These are phyloP conservation scores for Baorangia bicolor DNA, from an alignment of 768 basidiomycete species.

Conservation along the genomic window DNA sequence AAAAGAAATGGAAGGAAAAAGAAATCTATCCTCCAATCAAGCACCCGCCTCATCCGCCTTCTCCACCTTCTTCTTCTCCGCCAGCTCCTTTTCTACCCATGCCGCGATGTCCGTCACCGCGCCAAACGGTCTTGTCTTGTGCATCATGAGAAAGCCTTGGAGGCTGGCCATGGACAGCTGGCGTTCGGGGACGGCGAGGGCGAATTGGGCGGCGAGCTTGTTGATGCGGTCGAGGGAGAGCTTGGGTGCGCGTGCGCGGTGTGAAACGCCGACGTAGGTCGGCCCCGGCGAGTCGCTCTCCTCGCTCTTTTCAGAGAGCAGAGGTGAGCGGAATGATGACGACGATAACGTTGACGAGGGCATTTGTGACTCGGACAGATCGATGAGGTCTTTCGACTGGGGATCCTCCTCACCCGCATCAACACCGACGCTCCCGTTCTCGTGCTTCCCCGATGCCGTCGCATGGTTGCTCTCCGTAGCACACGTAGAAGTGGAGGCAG, in stretches of 20 bases:
- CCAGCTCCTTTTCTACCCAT: conserved; percentile 53
- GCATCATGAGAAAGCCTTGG: conserved; percentile 65
- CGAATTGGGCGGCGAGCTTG: conserved; percentile 56
- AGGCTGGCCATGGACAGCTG: conserved; percentile 43
- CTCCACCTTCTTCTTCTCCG: background rate
- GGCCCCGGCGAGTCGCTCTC: background rate
- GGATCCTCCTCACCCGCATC: background rate
- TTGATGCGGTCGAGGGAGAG: conserved; percentile 41
- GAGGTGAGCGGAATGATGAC: background rate
- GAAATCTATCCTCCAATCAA: too few species aligned
- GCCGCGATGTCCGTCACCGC: conserved; percentile 46
- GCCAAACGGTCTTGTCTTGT: conserved; percentile 58
- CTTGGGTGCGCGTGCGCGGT: conserved; percentile 37
- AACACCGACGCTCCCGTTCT: background rate
- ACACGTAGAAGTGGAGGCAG: background rate
- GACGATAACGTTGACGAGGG: background rate
- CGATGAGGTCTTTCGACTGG: conserved; percentile 14
- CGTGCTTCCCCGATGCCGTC: background rate
- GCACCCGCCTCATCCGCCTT: background rate
- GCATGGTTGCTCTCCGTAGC: background rate
- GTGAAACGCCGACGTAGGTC: conserved; percentile 20
- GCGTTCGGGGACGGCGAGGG: conserved; percentile 48
- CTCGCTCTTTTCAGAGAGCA: conserved; percentile 20
- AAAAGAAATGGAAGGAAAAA: background rate
- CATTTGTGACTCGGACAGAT: conserved; percentile 9